phyloP scores from a whole-genome alignment of 768 basidiomycete species.

The Amyloporia xantha region DNA sequence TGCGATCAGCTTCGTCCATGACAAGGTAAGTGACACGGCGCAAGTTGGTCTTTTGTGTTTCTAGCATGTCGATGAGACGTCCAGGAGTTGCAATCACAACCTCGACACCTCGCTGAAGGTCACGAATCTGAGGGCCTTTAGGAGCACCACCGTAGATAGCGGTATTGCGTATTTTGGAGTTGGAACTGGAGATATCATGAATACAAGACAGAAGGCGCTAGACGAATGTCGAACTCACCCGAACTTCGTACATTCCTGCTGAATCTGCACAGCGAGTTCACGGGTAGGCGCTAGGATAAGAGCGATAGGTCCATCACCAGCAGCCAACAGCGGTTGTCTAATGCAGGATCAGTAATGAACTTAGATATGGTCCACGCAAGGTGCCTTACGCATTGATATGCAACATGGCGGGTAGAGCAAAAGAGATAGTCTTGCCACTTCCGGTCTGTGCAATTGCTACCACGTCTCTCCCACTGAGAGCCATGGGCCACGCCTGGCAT shows the following conservation, averaged over 20 bases:
- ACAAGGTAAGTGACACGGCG: slow-evolving; percentile 96
- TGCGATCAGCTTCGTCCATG: slow-evolving; percentile 99
- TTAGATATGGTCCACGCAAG: slow-evolving; percentile 2
- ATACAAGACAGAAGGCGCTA: not conserved
- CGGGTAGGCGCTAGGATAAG: slow-evolving; percentile 96
- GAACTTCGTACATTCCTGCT: slow-evolving; percentile 98
- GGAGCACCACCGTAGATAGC: slow-evolving; percentile 99
- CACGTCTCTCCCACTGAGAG: slow-evolving; percentile 86
- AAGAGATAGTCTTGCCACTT: slow-evolving; percentile 97
- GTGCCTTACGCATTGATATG: slow-evolving; percentile 94
- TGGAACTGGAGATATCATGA: slow-evolving; percentile 41
- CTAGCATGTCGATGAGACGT: slow-evolving; percentile 98
- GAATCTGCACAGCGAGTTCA: slow-evolving; percentile 97
- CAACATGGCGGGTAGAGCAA: slow-evolving; percentile 97
- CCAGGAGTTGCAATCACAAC: slow-evolving; percentile 99
- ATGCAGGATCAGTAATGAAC: slow-evolving; percentile 1
- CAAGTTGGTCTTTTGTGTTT: slow-evolving; percentile 92
- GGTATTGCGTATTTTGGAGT: slow-evolving; percentile 95
- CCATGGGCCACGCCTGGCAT: slow-evolving; percentile 99
- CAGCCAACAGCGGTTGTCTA: slow-evolving; percentile 88
- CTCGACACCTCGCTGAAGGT: slow-evolving; percentile 94
- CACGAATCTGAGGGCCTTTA: slow-evolving; percentile 97
- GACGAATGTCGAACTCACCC: slow-evolving; percentile 54
- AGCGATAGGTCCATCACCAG: slow-evolving; percentile 97
- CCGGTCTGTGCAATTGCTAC: slow-evolving; percentile 98